A percentile compares a stretch with the other conserved stretches of the same genome.
These are phyloP conservation scores for Ichthyophthirius multifiliis DNA, from an alignment of 169 alveolate species.

Conservation along the genomic window DNA sequence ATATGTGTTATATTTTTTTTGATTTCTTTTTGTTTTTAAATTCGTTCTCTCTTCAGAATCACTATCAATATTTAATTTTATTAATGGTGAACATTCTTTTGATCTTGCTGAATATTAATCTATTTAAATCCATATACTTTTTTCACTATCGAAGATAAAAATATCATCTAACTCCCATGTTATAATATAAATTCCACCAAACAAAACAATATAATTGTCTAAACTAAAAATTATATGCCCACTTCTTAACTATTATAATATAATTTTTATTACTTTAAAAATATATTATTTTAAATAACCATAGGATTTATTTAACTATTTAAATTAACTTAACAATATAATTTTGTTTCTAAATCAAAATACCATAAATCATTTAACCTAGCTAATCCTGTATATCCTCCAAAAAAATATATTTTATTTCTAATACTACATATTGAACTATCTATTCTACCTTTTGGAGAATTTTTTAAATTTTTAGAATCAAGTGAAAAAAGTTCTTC, in stretches of 20 bases:
- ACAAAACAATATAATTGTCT: slow-evolving; percentile 1
- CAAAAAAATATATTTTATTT: slow-evolving; percentile 11
- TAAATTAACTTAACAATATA: not conserved
- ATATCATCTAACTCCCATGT: slow-evolving; percentile 47
- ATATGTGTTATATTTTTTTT: not conserved
- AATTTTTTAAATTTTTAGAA: not conserved
- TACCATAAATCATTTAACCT: slow-evolving; percentile 36
- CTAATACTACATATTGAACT: not conserved
- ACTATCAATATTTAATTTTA: slow-evolving; percentile 2
- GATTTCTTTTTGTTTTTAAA: slow-evolving; percentile 13
- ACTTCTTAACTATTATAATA: not conserved
- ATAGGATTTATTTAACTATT: not conserved
- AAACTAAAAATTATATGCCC: slow-evolving; percentile 12
- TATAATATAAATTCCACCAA: slow-evolving; percentile 39
- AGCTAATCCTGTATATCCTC: slow-evolving; percentile 30
- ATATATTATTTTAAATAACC: not conserved
- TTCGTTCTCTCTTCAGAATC: slow-evolving; percentile 5
- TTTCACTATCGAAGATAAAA: not conserved
- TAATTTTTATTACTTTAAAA: not conserved
- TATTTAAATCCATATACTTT: slow-evolving; percentile 13
- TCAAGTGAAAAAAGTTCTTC: not conserved
- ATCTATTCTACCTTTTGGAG: slow-evolving; percentile 1
- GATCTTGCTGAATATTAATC: slow-evolving; percentile 37
- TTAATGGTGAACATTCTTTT: slow-evolving; percentile 11
- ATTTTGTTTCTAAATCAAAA: not conserved